These are phyloP conservation scores for Aegilops umbellulata DNA, from an alignment of 176 grass and related monocot genomes.

Conservation along the genomic window DNA sequence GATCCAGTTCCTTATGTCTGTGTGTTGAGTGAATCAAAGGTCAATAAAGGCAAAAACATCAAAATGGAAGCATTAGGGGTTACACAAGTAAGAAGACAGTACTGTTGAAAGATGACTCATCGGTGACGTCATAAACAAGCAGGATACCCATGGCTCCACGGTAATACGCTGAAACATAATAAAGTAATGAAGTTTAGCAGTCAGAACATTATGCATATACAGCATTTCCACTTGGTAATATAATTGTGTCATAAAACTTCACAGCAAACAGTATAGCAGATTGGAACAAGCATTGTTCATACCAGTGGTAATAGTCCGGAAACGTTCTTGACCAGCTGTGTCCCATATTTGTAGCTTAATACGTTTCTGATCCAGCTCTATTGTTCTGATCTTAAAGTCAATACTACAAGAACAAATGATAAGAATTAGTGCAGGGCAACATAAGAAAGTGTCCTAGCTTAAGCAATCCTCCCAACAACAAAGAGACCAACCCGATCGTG, in stretches of 20 bases:
- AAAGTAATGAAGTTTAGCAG: conserved; percentile 25
- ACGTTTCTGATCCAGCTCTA: conserved; percentile 85
- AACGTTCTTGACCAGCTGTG: conserved; percentile 94
- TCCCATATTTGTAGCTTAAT: conserved; percentile 99
- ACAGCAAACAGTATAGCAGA: not conserved
- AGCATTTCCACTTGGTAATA: not conserved
- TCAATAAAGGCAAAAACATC: conserved; percentile 31
- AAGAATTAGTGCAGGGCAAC: not conserved
- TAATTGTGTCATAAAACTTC: not conserved
- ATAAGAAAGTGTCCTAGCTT: not conserved
- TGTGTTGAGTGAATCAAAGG: conserved; percentile 13
- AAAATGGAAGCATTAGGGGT: not conserved
- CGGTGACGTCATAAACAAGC: conserved; percentile 95
- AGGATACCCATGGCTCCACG: conserved; percentile 97
- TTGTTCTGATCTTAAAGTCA: conserved; percentile 95
- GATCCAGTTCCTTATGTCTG: conserved; percentile 97
- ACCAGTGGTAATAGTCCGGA: conserved; percentile 95
- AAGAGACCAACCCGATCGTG: conserved; percentile 70
- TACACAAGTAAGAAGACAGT: conserved; percentile 27
- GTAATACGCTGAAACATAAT: conserved; percentile 79
- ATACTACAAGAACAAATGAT: conserved; percentile 48
- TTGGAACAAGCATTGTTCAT: conserved; percentile 21
- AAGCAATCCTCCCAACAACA: not conserved
- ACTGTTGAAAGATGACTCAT: conserved; percentile 99
- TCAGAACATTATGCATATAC: not conserved